These are phyloP conservation scores for Talaromyces liani DNA, from an alignment of 495 filamentous ascomycete species.

Conservation along the genomic window DNA sequence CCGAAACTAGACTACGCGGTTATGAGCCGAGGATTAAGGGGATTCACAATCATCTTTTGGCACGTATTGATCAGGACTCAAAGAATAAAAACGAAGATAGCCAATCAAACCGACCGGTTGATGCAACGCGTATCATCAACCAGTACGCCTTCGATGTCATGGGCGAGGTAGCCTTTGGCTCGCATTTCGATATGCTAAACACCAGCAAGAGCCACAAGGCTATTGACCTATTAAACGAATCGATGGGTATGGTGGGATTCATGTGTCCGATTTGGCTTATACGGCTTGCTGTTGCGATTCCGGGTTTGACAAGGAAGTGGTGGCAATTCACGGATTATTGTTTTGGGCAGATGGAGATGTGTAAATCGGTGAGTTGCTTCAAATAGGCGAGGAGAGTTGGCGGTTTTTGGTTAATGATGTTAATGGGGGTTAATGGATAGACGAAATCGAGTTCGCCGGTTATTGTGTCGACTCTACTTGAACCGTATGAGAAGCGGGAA, in stretches of 20 bases:
- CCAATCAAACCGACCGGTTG: neutral
- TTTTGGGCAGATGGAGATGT: neutral
- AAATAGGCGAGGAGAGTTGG: too few species aligned
- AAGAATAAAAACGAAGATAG: neutral
- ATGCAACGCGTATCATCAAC: neutral
- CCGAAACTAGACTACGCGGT: neutral
- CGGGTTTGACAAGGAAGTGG: constrained; percentile 16
- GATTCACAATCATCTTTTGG: neutral
- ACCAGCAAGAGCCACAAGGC: constrained; percentile 17
- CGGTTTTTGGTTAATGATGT: too few species aligned
- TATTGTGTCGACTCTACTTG: constrained; percentile 1
- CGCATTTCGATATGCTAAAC: constrained; percentile 28
- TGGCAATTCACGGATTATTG: constrained; percentile 24
- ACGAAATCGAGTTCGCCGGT: neutral
- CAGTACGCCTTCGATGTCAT: constrained; percentile 29
- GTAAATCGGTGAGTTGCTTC: neutral
- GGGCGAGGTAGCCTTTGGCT: constrained; percentile 34
- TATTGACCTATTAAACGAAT: neutral
- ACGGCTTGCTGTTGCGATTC: constrained; percentile 25
- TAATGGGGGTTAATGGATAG: neutral
- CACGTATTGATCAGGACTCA: neutral
- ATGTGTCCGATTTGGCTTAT: constrained; percentile 22
- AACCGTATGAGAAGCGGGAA: neutral
- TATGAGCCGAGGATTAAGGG: neutral
- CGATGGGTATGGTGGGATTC: constrained; percentile 19